A percentile compares a stretch with the other conserved stretches of the same genome.
phyloP scores from a whole-genome alignment of 805 yeast genomes.

The Saccharomycopsis olivae region DNA sequence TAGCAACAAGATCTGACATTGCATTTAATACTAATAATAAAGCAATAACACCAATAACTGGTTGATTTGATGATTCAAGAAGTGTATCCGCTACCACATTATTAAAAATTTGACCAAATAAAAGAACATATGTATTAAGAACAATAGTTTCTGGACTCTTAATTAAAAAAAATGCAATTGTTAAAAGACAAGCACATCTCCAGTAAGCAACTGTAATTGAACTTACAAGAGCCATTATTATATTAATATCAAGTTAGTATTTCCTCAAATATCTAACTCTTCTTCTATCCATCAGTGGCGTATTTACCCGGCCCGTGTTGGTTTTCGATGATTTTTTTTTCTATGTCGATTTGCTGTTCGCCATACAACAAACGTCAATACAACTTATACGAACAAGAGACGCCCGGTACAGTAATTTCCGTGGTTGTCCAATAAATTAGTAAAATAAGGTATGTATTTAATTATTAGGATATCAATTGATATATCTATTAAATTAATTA shows the following conservation, averaged over 20 bases:
- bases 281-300: background rate
- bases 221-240: slow-evolving; percentile 11
- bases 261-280: background rate
- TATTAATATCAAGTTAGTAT: background rate
- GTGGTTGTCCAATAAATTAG: no score
- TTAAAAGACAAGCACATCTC: slow-evolving; percentile 14
- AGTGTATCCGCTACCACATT: slow-evolving; percentile 15
- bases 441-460: no score
- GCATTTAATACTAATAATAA: slow-evolving; percentile 12
- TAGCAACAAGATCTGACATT: slow-evolving; percentile 16
- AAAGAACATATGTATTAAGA: slow-evolving; percentile 13
- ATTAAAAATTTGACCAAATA: slow-evolving; percentile 16
- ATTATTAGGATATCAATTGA: no score
- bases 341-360: background rate
- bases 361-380: background rate
- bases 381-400: background rate
- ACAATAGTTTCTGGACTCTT: slow-evolving; percentile 15
- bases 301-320: background rate
- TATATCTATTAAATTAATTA: no score
- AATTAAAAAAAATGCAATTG: slow-evolving; percentile 15
- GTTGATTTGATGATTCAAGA: slow-evolving; percentile 8
- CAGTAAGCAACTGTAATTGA: slow-evolving; percentile 14
- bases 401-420: no score
- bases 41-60: slow-evolving; percentile 15
- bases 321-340: background rate